Conservation (phyloP, 2,329 filamentous ascomycete genomes). For the Aspergillus fumigatiaffinis region DNA sequence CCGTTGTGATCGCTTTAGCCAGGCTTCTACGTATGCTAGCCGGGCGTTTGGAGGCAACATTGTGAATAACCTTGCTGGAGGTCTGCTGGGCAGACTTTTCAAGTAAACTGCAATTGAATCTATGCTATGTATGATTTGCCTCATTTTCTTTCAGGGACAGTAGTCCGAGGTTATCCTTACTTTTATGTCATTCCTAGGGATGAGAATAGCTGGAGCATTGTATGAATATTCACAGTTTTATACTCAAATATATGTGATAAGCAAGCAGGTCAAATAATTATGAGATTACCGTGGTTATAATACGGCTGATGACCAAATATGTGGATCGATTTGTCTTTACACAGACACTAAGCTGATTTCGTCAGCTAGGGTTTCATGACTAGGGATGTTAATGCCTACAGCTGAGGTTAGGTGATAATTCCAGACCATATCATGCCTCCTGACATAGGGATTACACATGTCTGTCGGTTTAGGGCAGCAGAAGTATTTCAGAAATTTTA, state of each 20-base stretch:
- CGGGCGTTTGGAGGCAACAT: constrained; percentile 53
- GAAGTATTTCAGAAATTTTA: too few species aligned
- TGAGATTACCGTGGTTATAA: background rate
- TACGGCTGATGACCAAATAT: background rate
- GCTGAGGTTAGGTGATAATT: background rate
- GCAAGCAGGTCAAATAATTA: background rate
- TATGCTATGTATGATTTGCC: background rate
- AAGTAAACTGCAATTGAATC: constrained; percentile 30
- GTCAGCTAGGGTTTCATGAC: background rate
- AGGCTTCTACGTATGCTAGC: constrained; percentile 57
- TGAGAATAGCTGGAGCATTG: background rate
- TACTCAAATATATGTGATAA: background rate
- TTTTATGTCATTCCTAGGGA: background rate
- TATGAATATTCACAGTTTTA: background rate
- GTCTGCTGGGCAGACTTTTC: constrained; percentile 54
- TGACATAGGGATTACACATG: background rate
- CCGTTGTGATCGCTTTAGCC: constrained; percentile 49
- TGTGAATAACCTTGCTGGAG: constrained; percentile 52
- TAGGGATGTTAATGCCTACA: background rate
- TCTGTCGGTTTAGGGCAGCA: background rate
- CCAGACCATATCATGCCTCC: too few species aligned
- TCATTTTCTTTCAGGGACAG: background rate
- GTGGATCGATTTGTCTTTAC: background rate
- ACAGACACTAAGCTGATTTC: background rate
- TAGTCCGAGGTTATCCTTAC: constrained; percentile 1